phyloP scores from a whole-genome alignment of 2,329 filamentous ascomycete species.

The Talaromyces sp. region DNA sequence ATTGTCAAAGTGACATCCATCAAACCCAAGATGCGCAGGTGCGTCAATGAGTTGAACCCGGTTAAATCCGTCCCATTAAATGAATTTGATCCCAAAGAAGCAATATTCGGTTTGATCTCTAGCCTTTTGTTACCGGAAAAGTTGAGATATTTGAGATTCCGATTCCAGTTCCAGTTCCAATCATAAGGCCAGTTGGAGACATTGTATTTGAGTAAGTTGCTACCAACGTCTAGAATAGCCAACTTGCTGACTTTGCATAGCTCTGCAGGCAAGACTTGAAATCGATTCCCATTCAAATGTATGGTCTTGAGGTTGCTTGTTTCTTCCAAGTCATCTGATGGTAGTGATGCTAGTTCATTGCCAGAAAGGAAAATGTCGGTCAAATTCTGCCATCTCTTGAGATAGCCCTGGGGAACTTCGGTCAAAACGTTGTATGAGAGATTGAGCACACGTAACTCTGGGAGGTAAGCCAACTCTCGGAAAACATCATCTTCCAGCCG shows the following conservation, averaged over 20 bases:
- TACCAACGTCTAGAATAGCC: constrained; percentile 87
- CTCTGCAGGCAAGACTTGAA: constrained; percentile 92
- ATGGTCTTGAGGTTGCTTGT: constrained; percentile 81
- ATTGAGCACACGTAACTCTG: constrained; percentile 83
- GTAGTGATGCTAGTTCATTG: constrained; percentile 86
- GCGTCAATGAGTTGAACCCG: constrained; percentile 80
- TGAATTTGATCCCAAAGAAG: constrained; percentile 50
- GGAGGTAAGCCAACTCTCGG: constrained; percentile 77
- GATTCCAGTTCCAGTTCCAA: constrained; percentile 99
- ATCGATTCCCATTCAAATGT: constrained; percentile 96
- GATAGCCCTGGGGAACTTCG: constrained; percentile 82
- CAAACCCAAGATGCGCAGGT: constrained; percentile 81
- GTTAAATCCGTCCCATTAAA: constrained; percentile 68
- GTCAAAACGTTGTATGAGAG: constrained; percentile 92
- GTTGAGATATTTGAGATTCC: constrained; percentile 89
- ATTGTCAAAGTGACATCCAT: constrained; percentile 98
- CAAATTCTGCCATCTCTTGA: constrained; percentile 84
- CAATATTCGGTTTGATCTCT: constrained; percentile 72
- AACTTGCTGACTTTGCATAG: constrained; percentile 91
- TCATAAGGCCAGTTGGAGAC: constrained; percentile 99
- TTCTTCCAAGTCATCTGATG: constrained; percentile 90
- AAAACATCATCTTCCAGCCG: constrained; percentile 92
- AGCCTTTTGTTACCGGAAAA: constrained; percentile 93
- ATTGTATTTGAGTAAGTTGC: constrained; percentile 95
- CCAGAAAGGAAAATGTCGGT: constrained; percentile 92